Evolutionary conservation across 768 basidiomycete genomes (phyloP), one percentile per base, ranked within the genome.

Genomic region (Tulasnella sp.): DNA sequence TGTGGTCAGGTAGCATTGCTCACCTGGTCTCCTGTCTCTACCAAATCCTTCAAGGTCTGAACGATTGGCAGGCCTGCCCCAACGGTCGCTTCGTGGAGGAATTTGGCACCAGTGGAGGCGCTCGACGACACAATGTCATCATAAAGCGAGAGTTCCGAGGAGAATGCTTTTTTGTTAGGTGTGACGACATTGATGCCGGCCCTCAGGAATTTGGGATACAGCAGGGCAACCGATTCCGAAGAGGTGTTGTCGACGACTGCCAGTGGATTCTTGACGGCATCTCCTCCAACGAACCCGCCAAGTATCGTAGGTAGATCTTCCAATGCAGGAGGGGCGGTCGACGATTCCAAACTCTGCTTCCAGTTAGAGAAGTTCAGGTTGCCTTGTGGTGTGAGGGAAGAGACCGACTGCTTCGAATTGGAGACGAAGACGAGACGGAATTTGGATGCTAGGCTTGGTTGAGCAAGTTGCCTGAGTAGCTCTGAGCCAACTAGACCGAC

Each of bases 121-220:
- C 89, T 90, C 3, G 93, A 90, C 6, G 83, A 83, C 34, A 92
- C 81, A 81, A 99, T 96, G 34, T 86, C 84, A 75, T 92, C 86
- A 84, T 93, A 98, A 48, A 98, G 86, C 27, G 82, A 82, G 39
- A 91, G 86, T 27, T 90, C 87, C 0, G 93, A 92, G 19, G 95
- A 97, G 84, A 92, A 95, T 0, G 94, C 98, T 86, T 98, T 99
- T 86, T 99, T 99, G 88, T 99, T 99, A 21, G 98, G 97, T 0
- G 98, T 99, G 71, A 97, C 91, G 82, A 99, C 91, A 83, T 92
- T 90, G 80, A 99, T 89, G 3, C 97, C 96, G 5, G 89, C 89
- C 74, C 87, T 86, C 68, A 99, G 86, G 86, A 96, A 93, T 48
- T 86, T 86, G 0, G 98, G 95, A 85, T 99, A 99, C 76, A 92